Evolutionary conservation across 805 yeast species (phyloP).

Genomic region (Candida xiaguanensis): DNA sequence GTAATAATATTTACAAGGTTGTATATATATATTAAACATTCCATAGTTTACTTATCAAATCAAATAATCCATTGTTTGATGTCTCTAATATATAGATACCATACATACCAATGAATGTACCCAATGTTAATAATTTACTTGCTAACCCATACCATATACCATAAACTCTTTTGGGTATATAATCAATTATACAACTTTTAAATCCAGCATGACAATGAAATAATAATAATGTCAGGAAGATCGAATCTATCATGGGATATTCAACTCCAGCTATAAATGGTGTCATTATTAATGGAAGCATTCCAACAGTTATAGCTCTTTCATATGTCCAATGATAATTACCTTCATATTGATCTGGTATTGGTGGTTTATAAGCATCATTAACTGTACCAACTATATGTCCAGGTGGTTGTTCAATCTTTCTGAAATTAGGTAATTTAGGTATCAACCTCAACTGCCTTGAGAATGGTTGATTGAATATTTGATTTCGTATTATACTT

Average conservation of each 20-base stretch:
- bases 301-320: constrained; percentile 60
- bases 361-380: constrained; percentile 76
- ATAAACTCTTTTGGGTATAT: constrained; percentile 82
- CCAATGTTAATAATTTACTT: constrained; percentile 62
- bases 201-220: constrained; percentile 85
- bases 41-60: constrained; percentile 65
- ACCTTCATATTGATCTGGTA: constrained; percentile 64
- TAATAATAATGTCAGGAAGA: constrained; percentile 60
- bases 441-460: constrained; percentile 29
- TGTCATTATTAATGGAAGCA: constrained; percentile 71
- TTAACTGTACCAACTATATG: constrained; percentile 89
- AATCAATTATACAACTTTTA: constrained; percentile 88
- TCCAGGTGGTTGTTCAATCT: constrained; percentile 83
- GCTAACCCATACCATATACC: constrained; percentile 74
- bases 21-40: constrained; percentile 36
- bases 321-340: constrained; percentile 94
- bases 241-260: constrained; percentile 67
- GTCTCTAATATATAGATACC: constrained; percentile 85
- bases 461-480: not conserved
- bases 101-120: constrained; percentile 65
- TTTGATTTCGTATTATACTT: not conserved
- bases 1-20: not conserved
- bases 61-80: constrained; percentile 72
- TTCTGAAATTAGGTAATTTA: constrained; percentile 47
- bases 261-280: constrained; percentile 77